Evolutionary conservation across 1,139 yeast genomes (phyloP).

Genomic region (Hansenula lynferdii): DNA sequence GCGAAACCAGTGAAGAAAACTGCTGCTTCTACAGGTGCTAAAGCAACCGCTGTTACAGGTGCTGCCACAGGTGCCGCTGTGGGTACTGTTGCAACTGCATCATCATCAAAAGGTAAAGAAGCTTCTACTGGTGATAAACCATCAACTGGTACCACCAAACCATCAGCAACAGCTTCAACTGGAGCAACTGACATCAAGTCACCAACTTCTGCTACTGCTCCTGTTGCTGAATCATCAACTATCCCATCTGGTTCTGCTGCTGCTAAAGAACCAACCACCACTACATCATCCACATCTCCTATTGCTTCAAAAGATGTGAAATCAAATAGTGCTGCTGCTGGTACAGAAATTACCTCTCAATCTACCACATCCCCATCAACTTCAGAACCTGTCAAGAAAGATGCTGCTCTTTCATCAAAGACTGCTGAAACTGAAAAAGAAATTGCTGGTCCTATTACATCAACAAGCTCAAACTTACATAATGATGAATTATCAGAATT

Average conservation of each 20-base stretch:
- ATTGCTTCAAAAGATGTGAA: neutral
- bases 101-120: neutral
- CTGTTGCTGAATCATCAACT: slow-evolving; percentile 1
- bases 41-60: neutral
- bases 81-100: too few species aligned
- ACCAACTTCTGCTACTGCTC: too few species aligned
- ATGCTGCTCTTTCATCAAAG: too few species aligned
- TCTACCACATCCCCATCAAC: too few species aligned
- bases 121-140: neutral
- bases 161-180: neutral
- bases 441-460: too few species aligned
- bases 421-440: neutral
- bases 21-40: neutral
- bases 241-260: neutral
- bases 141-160: too few species aligned
- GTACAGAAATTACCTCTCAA: neutral
- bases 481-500: neutral
- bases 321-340: neutral
- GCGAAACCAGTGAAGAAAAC: neutral
- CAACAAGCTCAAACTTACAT: too few species aligned
- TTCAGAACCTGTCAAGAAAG: too few species aligned
- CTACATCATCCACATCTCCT: too few species aligned
- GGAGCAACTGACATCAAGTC: neutral
- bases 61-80: neutral
- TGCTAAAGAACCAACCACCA: neutral